Base-by-base conservation (phyloP, 2,329 filamentous ascomycete species). In the Fusarium chuoi region DNA sequence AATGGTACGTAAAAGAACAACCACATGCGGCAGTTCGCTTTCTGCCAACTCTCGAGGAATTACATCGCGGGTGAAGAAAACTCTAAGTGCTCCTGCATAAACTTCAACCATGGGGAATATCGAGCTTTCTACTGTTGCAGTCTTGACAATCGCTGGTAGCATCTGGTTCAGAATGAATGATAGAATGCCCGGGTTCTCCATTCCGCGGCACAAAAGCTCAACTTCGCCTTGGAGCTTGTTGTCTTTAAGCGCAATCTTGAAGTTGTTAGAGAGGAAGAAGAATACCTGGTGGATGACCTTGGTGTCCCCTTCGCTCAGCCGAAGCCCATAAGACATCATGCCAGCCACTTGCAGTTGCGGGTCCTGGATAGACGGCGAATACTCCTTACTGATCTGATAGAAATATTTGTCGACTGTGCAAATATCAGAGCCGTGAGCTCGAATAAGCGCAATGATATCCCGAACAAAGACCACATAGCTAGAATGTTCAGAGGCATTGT, bases 251-350 rank as follows among this genome's bases (percentile, higher is more conserved):
- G 88, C 87, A 59, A 87, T 81, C 76, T 89, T 89, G 77, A 89
- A 89, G 78, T 87, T 89, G 73, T 88, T 88, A 76, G 86, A 87
- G 5, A 91, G 82, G 65, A 89, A 88, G 77, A 87, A 87, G 75
- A 90, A 91, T 7, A 90, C 83, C 60, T 86, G 85, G 24, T 86
- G 83, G 11, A 80, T 79, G 8, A 85, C 86, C 36, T 83, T 84
- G 5, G 79, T 75, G 61, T 90, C 88, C 4, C 85, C 86, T 68
- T 90, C 89, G 44, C 83, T 82, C 22, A 91, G 79, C 45, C 87
- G 85, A 38, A 90, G 80, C 2, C 88, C 89, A 77, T 89, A 90
- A 5, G 87, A 86, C 22, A 88, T 76, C 75, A 91, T 88, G 9
- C 84, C 84, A 8, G 89, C 88, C 30, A 87, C 85, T 67, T 89